Conservation (phyloP, 805 yeast species). For the Isabelozyma pseudorhagii region DNA sequence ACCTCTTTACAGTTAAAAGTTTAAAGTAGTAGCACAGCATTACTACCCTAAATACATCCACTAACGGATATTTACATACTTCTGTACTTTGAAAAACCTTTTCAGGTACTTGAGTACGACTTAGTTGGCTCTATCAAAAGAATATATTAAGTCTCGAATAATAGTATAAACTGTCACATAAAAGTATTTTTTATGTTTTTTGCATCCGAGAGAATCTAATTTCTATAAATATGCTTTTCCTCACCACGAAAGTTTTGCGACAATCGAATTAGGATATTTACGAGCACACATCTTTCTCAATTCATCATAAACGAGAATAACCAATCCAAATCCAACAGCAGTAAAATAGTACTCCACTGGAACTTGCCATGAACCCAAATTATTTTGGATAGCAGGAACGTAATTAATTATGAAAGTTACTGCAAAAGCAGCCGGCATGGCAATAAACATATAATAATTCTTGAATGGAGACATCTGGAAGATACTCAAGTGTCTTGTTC, state of each 20-base stretch:
- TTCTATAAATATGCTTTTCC: too few species aligned
- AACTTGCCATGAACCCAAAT: conserved; percentile 33
- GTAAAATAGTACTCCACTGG: conserved; percentile 46
- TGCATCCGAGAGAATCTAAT: too few species aligned
- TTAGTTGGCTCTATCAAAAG: too few species aligned
- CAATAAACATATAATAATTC: conserved; percentile 30
- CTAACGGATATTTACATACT: too few species aligned
- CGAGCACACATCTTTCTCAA: conserved; percentile 36
- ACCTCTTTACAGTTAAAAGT: too few species aligned
- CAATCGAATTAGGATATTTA: conserved; percentile 31
- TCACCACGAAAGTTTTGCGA: conserved; percentile 44
- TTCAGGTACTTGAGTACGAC: too few species aligned
- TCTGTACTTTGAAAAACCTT: too few species aligned
- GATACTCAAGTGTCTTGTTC: conserved; percentile 40
- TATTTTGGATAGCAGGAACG: conserved; percentile 34
- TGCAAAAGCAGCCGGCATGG: conserved; percentile 31
- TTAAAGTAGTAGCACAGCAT: too few species aligned
- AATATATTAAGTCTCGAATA: too few species aligned
- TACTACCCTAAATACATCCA: too few species aligned
- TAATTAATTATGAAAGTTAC: conserved; percentile 43
- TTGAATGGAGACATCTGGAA: conserved; percentile 39
- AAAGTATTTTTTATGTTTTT: too few species aligned
- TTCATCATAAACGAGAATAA: conserved; percentile 42
- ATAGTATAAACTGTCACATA: too few species aligned
- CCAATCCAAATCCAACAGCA: conserved; percentile 42